Evolutionary conservation across 2,329 filamentous ascomycete genomes (phyloP).

Genomic region (Bipolaris victoriae): DNA sequence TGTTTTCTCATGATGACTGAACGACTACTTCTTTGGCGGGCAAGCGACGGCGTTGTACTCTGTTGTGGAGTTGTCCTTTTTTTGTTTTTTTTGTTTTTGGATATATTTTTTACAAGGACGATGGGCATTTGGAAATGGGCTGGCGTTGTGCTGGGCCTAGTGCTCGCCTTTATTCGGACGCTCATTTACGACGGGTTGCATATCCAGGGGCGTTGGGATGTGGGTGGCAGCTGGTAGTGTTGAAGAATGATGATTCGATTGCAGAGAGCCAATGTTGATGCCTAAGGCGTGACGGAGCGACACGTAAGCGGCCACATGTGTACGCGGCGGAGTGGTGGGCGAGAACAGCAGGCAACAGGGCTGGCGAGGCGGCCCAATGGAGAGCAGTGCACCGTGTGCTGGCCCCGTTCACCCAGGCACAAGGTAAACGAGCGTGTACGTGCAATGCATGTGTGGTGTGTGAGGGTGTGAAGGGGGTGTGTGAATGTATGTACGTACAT

Average conservation of each 20-base stretch:
- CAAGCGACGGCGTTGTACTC: conserved; percentile 38
- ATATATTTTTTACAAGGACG: conserved; percentile 33
- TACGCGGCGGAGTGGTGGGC: conserved; percentile 13
- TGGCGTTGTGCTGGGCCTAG: conserved; percentile 19
- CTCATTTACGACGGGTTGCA: conserved; percentile 37
- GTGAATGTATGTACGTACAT: background rate
- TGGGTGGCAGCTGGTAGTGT: conserved; percentile 10
- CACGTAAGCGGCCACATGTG: conserved; percentile 25
- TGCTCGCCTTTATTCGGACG: conserved; percentile 28
- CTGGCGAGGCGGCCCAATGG: conserved; percentile 5
- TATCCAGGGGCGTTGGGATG: conserved; percentile 14
- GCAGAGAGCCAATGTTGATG: conserved; percentile 15
- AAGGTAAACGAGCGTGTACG: background rate
- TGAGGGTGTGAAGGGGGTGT: background rate
- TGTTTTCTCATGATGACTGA: conserved; percentile 39
- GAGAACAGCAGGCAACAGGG: conserved; percentile 7
- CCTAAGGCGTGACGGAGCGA: conserved; percentile 25
- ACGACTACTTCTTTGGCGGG: conserved; percentile 18
- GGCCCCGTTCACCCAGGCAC: no score
- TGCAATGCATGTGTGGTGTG: background rate
- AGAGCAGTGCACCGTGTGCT: background rate
- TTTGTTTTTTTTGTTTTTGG: conserved; percentile 4
- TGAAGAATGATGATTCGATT: conserved; percentile 20
- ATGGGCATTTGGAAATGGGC: conserved; percentile 43
- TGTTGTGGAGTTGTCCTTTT: conserved; percentile 18